Evolutionary conservation across 1,284 basidiomycete genomes (phyloP).

Genomic region (Taiwanofungus camphoratus): DNA sequence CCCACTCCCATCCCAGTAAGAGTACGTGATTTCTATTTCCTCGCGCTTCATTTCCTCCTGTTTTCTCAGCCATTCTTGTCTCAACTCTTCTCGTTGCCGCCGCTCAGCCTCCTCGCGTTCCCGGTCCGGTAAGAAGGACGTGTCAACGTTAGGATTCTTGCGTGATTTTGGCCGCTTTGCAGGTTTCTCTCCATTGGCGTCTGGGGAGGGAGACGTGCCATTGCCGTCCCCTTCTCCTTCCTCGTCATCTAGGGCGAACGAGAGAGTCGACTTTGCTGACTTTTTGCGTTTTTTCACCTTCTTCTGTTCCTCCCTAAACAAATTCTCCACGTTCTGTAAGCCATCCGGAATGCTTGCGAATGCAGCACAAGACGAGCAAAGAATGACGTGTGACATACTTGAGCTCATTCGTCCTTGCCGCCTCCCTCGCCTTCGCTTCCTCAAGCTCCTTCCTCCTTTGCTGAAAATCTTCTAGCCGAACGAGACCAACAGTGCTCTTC

Average conservation of each 20-base stretch:
- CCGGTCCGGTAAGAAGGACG: slow-evolving; percentile 96
- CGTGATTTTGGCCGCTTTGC: slow-evolving; percentile 75
- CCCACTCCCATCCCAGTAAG: slow-evolving; percentile 98
- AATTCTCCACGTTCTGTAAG: slow-evolving; percentile 74
- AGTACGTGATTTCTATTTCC: slow-evolving; percentile 90
- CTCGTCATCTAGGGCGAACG: slow-evolving; percentile 85
- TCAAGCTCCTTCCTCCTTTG: slow-evolving; percentile 85
- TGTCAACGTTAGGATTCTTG: slow-evolving; percentile 97
- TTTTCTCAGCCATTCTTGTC: slow-evolving; percentile 85
- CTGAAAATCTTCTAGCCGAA: slow-evolving; percentile 90
- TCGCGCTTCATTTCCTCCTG: slow-evolving; percentile 89
- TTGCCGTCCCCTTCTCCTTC: slow-evolving; percentile 37
- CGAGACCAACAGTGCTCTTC: slow-evolving; percentile 90
- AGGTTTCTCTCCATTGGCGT: slow-evolving; percentile 36
- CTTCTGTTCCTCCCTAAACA: slow-evolving; percentile 81
- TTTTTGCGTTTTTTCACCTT: slow-evolving; percentile 92
- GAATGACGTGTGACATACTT: slow-evolving; percentile 58
- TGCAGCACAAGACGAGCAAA: neutral
- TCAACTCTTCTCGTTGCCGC: slow-evolving; percentile 80
- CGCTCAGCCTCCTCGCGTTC: slow-evolving; percentile 93
- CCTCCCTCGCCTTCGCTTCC: slow-evolving; percentile 87
- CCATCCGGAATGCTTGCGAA: slow-evolving; percentile 27
- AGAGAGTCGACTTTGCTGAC: slow-evolving; percentile 75
- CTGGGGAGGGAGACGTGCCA: slow-evolving; percentile 33
- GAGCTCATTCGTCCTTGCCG: slow-evolving; percentile 74